Evolutionary conservation across 768 basidiomycete genomes (phyloP).

Genomic region (Kwoniella europaea): DNA sequence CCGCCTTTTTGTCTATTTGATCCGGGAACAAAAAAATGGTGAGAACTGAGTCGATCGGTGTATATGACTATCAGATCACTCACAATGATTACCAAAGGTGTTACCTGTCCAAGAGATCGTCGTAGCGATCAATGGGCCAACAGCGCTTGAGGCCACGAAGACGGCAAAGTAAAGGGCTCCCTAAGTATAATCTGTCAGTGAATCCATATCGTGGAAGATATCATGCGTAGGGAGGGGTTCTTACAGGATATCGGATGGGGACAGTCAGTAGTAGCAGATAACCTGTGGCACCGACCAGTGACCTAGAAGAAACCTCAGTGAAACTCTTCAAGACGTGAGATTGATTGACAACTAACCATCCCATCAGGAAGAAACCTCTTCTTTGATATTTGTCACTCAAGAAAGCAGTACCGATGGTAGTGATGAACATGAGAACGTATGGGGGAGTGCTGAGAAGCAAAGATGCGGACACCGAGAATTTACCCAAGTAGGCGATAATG

Average conservation of each 20-base stretch:
- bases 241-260: constrained; percentile 36
- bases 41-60: too few species aligned
- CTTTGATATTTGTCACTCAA: constrained; percentile 56
- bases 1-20: constrained; percentile 40
- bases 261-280: constrained; percentile 55
- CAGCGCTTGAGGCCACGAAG: constrained; percentile 52
- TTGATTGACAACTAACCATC: constrained; percentile 38
- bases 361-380: constrained; percentile 59
- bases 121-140: constrained; percentile 56
- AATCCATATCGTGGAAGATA: too few species aligned
- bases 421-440: constrained; percentile 60
- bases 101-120: constrained; percentile 57
- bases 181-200: not conserved
- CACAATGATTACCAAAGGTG: constrained; percentile 55
- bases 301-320: constrained; percentile 15
- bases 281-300: constrained; percentile 46
- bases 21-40: not conserved
- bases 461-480: constrained; percentile 52
- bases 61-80: constrained; percentile 11
- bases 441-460: constrained; percentile 58
- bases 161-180: constrained; percentile 56
- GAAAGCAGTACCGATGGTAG: constrained; percentile 58
- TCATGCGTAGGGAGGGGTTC: too few species aligned
- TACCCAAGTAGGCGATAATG: constrained; percentile 70
- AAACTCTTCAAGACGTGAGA: not conserved